Conservation (phyloP, 345 rosid genomes). For the Geranium rotundifolium region DNA sequence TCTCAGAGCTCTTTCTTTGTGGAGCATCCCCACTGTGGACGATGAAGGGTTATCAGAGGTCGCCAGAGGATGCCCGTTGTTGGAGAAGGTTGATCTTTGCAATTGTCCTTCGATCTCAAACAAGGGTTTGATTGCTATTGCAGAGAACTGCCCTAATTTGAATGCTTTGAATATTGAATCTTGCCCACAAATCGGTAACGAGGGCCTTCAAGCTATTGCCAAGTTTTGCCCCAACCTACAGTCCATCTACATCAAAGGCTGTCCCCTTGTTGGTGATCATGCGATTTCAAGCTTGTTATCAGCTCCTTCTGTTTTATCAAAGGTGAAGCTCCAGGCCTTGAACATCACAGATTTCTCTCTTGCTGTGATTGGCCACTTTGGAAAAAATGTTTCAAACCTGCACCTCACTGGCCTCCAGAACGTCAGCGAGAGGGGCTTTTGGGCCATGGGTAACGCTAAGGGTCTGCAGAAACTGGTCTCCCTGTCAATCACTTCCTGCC, state of each 20-base stretch:
- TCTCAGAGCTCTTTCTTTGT: conserved; percentile 49
- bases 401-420: conserved; percentile 35
- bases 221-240: conserved; percentile 39
- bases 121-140: conserved; percentile 50
- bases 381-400: conserved; percentile 38
- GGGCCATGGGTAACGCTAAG: conserved; percentile 76
- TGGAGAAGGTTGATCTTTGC: conserved; percentile 64
- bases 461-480: conserved; percentile 41
- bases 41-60: conserved; percentile 47
- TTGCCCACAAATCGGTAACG: conserved; percentile 49
- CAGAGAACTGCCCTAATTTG: conserved; percentile 49
- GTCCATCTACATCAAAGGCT: conserved; percentile 51
- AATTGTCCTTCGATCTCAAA: conserved; percentile 47
- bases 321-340: conserved; percentile 59
- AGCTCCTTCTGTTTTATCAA: conserved; percentile 33
- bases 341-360: conserved; percentile 67
- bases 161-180: conserved; percentile 41
- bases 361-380: conserved; percentile 65
- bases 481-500: conserved; percentile 44
- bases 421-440: conserved; percentile 64
- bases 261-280: conserved; percentile 64
- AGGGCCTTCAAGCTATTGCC: conserved; percentile 53
- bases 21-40: conserved; percentile 48
- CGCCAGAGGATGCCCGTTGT: conserved; percentile 44
- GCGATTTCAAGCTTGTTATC: conserved; percentile 51